phyloP scores from a whole-genome alignment of 352 stramenopile species.

The Phytopythium boreale region DNA sequence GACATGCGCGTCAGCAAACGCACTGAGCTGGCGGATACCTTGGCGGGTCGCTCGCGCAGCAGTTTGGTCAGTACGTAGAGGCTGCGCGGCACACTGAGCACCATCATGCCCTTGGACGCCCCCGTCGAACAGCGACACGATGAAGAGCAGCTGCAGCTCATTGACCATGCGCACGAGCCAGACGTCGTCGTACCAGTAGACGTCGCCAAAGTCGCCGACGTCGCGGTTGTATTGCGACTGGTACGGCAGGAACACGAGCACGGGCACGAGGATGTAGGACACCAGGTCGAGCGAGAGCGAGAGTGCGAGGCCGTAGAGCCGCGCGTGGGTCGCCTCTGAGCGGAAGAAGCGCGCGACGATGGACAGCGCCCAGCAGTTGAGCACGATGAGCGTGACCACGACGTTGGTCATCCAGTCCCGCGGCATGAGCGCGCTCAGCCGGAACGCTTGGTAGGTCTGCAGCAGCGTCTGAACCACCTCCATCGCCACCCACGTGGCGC shows the following conservation, averaged over 20 bases:
- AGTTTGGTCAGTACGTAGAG: constrained; percentile 16
- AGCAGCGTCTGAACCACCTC: constrained; percentile 21
- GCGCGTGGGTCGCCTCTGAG: constrained; percentile 4
- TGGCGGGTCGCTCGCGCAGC: constrained; percentile 7
- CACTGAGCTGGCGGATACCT: constrained; percentile 1
- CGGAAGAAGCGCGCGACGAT: constrained; percentile 11
- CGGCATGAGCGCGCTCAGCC: constrained; percentile 24
- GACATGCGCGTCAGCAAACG: not conserved
- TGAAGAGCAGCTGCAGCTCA: constrained; percentile 23
- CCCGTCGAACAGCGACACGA: constrained; percentile 20
- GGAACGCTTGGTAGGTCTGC: constrained; percentile 21
- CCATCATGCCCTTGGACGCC: constrained; percentile 17
- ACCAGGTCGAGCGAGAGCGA: constrained; percentile 22
- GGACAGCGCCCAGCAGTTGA: constrained; percentile 26
- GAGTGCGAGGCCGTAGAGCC: constrained; percentile 13
- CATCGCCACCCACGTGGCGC: constrained; percentile 4
- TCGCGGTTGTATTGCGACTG: constrained; percentile 9
- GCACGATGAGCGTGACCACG: constrained; percentile 17
- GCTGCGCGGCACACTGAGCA: constrained; percentile 7
- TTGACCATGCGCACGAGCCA: constrained; percentile 28
- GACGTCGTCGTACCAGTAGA: constrained; percentile 22
- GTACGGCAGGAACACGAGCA: constrained; percentile 13
- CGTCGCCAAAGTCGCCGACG: constrained; percentile 11
- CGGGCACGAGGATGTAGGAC: constrained; percentile 16
- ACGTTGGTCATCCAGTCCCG: constrained; percentile 15